A percentile compares a stretch with the other conserved stretches of the same genome.
Evolutionary conservation across 2,329 filamentous ascomycete genomes (phyloP).

Genomic region (Berkeleyomyces rouxiae): DNA sequence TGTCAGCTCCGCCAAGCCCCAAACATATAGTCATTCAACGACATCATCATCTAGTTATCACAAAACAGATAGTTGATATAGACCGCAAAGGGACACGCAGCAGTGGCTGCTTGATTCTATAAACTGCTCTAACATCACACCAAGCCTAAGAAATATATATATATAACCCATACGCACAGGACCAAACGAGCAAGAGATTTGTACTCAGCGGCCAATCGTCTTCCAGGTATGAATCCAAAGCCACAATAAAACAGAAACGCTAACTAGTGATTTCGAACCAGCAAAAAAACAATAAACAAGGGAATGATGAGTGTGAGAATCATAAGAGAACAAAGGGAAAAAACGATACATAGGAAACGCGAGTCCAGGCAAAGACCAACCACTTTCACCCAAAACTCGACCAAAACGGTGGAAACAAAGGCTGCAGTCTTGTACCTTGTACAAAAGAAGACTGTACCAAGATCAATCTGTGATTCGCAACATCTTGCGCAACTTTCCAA

Average conservation of each 20-base stretch:
- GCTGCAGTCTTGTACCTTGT: background rate
- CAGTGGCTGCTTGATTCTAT: background rate
- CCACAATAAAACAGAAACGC: slow-evolving; percentile 1
- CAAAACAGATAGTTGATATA: too few species aligned
- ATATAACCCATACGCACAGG: background rate
- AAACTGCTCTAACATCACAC: background rate
- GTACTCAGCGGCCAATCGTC: background rate
- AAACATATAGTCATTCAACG: too few species aligned
- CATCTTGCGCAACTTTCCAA: slow-evolving; percentile 46
- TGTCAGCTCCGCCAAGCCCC: too few species aligned
- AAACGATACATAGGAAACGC: background rate
- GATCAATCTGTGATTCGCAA: slow-evolving; percentile 33
- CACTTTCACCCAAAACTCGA: background rate
- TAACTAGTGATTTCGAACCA: background rate
- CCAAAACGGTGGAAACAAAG: background rate
- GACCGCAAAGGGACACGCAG: background rate
- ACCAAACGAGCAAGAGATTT: background rate
- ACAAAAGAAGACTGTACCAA: background rate
- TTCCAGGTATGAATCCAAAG: background rate
- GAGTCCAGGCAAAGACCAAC: background rate
- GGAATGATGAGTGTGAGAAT: background rate
- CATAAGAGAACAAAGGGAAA: background rate
- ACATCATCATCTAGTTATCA: too few species aligned
- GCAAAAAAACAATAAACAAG: slow-evolving; percentile 4
- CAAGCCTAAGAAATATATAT: background rate